Percentiles rank a stretch among this genome's conserved stretches.
Conservation (phyloP, 768 basidiomycete species). For the Trametes gibbosa region DNA sequence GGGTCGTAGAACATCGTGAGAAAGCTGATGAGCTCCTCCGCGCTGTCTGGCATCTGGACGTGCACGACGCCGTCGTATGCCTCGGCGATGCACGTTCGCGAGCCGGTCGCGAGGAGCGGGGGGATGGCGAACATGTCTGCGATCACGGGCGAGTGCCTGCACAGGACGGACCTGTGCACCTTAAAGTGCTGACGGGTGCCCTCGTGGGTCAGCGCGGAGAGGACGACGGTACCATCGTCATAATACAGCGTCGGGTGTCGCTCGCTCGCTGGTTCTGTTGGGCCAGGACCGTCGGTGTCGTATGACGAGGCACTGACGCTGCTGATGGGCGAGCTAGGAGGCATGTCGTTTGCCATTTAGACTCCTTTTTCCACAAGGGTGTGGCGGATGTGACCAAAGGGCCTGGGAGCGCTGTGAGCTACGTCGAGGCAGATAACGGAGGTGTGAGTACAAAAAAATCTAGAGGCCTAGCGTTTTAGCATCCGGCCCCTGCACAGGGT, state of each 20-base stretch:
- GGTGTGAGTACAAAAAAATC: not conserved
- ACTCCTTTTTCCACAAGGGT: no score
- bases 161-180: conserved; percentile 28
- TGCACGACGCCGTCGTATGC: conserved; percentile 29
- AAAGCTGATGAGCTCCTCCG: conserved; percentile 29
- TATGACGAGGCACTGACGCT: not conserved
- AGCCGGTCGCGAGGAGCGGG: conserved; percentile 15
- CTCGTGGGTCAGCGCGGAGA: conserved; percentile 24
- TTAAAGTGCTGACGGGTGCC: conserved; percentile 23
- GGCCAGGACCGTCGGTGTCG: not conserved
- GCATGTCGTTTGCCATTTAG: conserved; percentile 6
- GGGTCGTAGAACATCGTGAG: conserved; percentile 29
- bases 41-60: conserved; percentile 30
- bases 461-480: no score
- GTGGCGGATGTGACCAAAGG: no score
- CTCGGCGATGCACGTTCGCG: conserved; percentile 18
- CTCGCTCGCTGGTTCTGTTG: not conserved
- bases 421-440: not conserved
- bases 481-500: no score
- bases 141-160: conserved; percentile 26
- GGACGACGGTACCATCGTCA: conserved; percentile 33
- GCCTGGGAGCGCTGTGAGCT: not conserved
- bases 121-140: conserved; percentile 30
- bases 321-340: not conserved
- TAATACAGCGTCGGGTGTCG: conserved; percentile 31